Evolutionary conservation across 306 rosid genomes (phyloP), one percentile per base, ranked within the genome.

Genomic region (Castanea crenata): DNA sequence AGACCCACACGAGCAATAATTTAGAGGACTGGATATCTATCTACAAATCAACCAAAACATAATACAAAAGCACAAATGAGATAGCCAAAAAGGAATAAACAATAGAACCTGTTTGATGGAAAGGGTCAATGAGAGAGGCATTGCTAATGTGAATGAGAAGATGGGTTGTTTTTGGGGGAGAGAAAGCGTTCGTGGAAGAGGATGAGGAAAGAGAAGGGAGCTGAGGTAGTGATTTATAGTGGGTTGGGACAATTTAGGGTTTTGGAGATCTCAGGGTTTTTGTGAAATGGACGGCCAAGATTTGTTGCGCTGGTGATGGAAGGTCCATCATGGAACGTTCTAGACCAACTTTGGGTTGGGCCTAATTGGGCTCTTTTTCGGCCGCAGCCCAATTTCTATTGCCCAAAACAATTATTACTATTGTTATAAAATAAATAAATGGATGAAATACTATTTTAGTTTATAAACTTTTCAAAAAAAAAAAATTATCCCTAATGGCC

Each of bases 281-380:
- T 20, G 61, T 4, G 63, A 76, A 29, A 63, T 69, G 21, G 41
- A 77, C 75, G 81, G 81, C 81, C 61, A 12, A 25, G 81, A 77
- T 77, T 21, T 20, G 2, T 7, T 57, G 4, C 1, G 8, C 32
- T 44, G 13, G 18, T 25, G 6, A 23, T 46, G 21, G 10, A 12
- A 52, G 46, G 0, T 41, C 46, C 46, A 41, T 41, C 12, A 44
- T 44, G 41, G 71, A 75, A 75, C 78, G 16, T 58, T 61, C 78
- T 75, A 25, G 71, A 59, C 34, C 21, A 29, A 27, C 14, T 7
- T 59, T 12, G 35, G 64, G 64, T 8, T 58, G 2, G 64, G 64
- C 23, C 64, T 58, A 21, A 58, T 58, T 58, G 64, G 32, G 64
- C 11, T 21, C 10, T 21, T 6, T 1, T 49, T 49, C 12, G 14